These are phyloP conservation scores for Trichoderma harzianum DNA, from an alignment of 2,329 filamentous ascomycete species.

Conservation along the genomic window DNA sequence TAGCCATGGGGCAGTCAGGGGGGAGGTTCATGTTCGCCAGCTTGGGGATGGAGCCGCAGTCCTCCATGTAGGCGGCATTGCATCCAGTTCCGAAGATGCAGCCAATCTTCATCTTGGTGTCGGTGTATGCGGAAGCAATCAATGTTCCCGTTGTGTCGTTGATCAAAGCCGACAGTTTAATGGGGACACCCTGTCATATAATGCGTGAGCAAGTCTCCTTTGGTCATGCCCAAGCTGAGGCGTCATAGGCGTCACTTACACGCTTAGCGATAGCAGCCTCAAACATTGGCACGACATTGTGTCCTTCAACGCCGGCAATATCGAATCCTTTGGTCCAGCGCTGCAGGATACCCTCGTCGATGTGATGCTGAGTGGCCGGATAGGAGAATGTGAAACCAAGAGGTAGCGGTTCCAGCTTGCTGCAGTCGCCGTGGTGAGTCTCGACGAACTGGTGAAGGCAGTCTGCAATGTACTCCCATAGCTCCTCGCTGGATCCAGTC, in stretches of 20 bases:
- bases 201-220: constrained; percentile 7
- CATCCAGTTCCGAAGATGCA: constrained; percentile 98
- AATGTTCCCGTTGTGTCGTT: constrained; percentile 98
- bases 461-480: constrained; percentile 94
- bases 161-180: constrained; percentile 88
- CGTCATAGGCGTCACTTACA: constrained; percentile 27
- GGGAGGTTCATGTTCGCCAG: constrained; percentile 87
- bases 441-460: constrained; percentile 88
- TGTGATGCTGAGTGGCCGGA: constrained; percentile 87
- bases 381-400: constrained; percentile 97
- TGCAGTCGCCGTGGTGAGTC: constrained; percentile 69
- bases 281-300: constrained; percentile 87
- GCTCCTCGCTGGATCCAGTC: constrained; percentile 75
- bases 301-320: constrained; percentile 83
- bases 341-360: constrained; percentile 88
- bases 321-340: constrained; percentile 98
- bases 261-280: constrained; percentile 68
- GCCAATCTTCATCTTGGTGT: constrained; percentile 85
- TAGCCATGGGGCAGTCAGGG: constrained; percentile 79
- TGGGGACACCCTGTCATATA: constrained; percentile 67
- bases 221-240: not conserved
- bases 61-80: constrained; percentile 97
- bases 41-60: constrained; percentile 88
- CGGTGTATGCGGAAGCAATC: constrained; percentile 96
- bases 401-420: constrained; percentile 63